Base-by-base conservation (phyloP, 768 basidiomycete genomes). In the Trametes villosa region DNA sequence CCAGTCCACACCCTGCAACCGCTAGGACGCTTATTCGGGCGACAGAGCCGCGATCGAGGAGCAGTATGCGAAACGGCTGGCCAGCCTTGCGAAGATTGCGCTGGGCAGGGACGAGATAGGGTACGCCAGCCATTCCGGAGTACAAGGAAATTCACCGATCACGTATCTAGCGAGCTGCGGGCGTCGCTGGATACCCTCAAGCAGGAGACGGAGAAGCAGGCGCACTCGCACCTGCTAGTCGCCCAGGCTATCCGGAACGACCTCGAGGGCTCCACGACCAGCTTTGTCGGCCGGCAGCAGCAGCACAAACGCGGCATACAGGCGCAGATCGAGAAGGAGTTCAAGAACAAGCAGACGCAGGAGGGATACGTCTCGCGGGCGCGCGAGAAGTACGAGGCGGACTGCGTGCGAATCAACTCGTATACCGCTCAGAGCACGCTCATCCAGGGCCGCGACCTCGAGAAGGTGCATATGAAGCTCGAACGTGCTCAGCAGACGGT, bases 21-120 rank as follows among this genome's bases (percentile, higher is more conserved):
- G 53, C 41, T 62, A 30, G 55, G 41, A 26, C 5, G 20, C 5
- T 15, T n/a, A 18, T 38, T 41, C n/a, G n/a, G n/a, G n/a, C n/a
- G 48, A 4, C 67, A 97, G 96, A 71, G 88, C 94, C 9, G 65
- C 80, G 30, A 97, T 98, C 63, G 96, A 98, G 74, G 95, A 98
- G 68, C 96, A 98, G 36, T 98, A 98, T 70, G 89, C 96, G 0
- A 94, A 94, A 75, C 84, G 88, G 29, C 70, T 99, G 15, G 77
- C 82, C 22, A 92, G 91, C 71, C 78, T 99, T 24, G 83, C 93
- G 31, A 96, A 92, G 74, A 67, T 79, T 59, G 67, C 83, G 9
- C 75, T 97, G 38, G 96, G 96, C 41, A 84, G 83, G 67, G 96
- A 97, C 72, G 97, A 98, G 76, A 92, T 95, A 65, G 96, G 95